Conservation (phyloP, 176 grass and related monocot species). For the Triticum monococcum region DNA sequence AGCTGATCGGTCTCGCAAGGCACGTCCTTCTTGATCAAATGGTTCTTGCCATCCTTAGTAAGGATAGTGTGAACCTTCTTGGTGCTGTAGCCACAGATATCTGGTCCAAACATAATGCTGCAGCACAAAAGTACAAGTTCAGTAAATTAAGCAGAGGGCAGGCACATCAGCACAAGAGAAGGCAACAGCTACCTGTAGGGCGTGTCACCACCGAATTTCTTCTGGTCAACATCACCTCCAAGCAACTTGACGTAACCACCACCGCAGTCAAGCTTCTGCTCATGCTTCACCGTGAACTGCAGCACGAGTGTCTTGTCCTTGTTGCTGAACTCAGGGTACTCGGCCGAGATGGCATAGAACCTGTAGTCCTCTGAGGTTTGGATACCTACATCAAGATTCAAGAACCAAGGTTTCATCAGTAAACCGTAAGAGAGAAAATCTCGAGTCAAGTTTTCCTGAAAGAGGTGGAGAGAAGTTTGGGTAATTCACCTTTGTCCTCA, state of each 20-base stretch:
- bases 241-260: slow-evolving; percentile 93
- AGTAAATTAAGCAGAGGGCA: neutral
- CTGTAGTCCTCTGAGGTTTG: slow-evolving; percentile 90
- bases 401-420: neutral
- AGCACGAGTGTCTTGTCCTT: slow-evolving; percentile 89
- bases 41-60: slow-evolving; percentile 69
- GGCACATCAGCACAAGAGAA: neutral
- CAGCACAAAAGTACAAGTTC: neutral
- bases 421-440: neutral
- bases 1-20: slow-evolving; percentile 83
- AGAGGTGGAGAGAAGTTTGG: no score
- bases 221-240: slow-evolving; percentile 82
- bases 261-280: slow-evolving; percentile 94
- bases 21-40: slow-evolving; percentile 94
- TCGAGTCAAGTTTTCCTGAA: neutral
- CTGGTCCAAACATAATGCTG: slow-evolving; percentile 98
- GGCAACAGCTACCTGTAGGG: slow-evolving; percentile 65
- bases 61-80: slow-evolving; percentile 88
- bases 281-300: slow-evolving; percentile 93
- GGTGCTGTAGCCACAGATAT: slow-evolving; percentile 94
- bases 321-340: slow-evolving; percentile 83
- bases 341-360: slow-evolving; percentile 90
- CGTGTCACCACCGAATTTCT: slow-evolving; percentile 94
- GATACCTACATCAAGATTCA: slow-evolving; percentile 54
- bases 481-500: slow-evolving; percentile 70